A percentile compares a stretch with the other conserved stretches of the same genome.
Evolutionary conservation across 2,329 filamentous ascomycete species (phyloP).

Genomic region (Cytospora leucostoma): DNA sequence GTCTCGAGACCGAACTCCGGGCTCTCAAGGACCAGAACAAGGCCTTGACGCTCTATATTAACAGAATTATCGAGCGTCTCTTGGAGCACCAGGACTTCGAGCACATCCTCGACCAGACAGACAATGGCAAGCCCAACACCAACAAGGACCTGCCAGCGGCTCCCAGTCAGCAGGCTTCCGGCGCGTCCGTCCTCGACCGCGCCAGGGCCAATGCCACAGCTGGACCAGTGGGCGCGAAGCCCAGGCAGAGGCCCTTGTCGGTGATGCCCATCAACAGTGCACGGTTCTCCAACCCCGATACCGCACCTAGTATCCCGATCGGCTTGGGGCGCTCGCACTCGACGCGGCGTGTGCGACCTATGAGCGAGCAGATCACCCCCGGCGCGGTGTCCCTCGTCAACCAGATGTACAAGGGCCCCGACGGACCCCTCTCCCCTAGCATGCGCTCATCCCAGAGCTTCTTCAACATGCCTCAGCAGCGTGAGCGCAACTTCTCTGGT

Average conservation of each 20-base stretch:
- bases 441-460: slow-evolving; percentile 65
- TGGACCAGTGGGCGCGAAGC: slow-evolving; percentile 38
- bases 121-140: slow-evolving; percentile 55
- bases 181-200: slow-evolving; percentile 58
- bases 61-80: slow-evolving; percentile 96
- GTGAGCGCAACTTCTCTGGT: slow-evolving; percentile 44
- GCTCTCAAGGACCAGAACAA: slow-evolving; percentile 91
- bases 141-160: slow-evolving; percentile 87
- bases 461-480: slow-evolving; percentile 49
- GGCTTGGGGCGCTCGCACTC: slow-evolving; percentile 56
- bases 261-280: slow-evolving; percentile 49
- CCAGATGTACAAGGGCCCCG: slow-evolving; percentile 83
- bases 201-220: slow-evolving; percentile 61
- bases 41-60: slow-evolving; percentile 94
- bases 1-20: slow-evolving; percentile 77
- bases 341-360: slow-evolving; percentile 53
- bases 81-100: slow-evolving; percentile 95
- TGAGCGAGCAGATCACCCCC: slow-evolving; percentile 62
- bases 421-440: slow-evolving; percentile 62
- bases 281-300: slow-evolving; percentile 59
- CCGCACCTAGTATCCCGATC: slow-evolving; percentile 75
- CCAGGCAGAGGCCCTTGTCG: slow-evolving; percentile 58
- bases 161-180: slow-evolving; percentile 51
- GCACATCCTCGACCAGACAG: slow-evolving; percentile 82
- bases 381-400: slow-evolving; percentile 73